A percentile compares a stretch with the other conserved stretches of the same genome.
These are phyloP conservation scores for Hypoxylon rickii DNA, from an alignment of 495 filamentous ascomycete genomes.

Conservation along the genomic window DNA sequence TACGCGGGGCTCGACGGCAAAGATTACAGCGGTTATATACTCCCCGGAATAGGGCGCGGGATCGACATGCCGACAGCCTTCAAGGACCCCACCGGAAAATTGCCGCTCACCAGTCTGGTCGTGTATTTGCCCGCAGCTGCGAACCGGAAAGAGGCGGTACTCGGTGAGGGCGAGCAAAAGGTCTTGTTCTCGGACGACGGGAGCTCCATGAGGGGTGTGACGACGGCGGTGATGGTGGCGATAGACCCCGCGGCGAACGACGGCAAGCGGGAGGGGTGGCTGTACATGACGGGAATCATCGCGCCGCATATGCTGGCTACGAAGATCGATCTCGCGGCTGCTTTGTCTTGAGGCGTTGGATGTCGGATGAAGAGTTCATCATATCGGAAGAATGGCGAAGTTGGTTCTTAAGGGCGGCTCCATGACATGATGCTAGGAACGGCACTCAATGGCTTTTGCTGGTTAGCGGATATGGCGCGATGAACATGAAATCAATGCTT, in stretches of 20 bases:
- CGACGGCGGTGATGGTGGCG: conserved; percentile 58
- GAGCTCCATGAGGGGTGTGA: conserved; percentile 52
- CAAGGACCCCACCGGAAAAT: conserved; percentile 45
- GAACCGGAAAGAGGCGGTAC: conserved; percentile 4
- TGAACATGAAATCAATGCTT: too few species aligned
- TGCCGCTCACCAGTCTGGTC: conserved; percentile 49
- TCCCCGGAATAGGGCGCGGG: conserved; percentile 53
- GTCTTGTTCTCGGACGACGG: conserved; percentile 66
- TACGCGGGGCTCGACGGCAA: conserved; percentile 60
- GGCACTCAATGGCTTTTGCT: too few species aligned
- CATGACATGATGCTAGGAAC: too few species aligned
- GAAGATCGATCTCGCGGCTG: conserved; percentile 53
- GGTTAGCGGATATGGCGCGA: too few species aligned
- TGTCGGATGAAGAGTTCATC: too few species aligned
- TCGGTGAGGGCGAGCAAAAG: conserved; percentile 45
- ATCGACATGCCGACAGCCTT: conserved; percentile 40
- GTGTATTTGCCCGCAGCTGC: conserved; percentile 47
- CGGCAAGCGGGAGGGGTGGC: conserved; percentile 54
- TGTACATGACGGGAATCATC: conserved; percentile 63
- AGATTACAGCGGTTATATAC: conserved; percentile 62
- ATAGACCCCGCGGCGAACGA: conserved; percentile 49
- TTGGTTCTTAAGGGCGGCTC: too few species aligned
- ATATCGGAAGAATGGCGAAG: too few species aligned
- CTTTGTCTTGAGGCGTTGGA: conserved; percentile 7
- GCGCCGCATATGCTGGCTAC: conserved; percentile 58